phyloP scores from a whole-genome alignment of 768 basidiomycete species.

The Cubamyces lactineus region DNA sequence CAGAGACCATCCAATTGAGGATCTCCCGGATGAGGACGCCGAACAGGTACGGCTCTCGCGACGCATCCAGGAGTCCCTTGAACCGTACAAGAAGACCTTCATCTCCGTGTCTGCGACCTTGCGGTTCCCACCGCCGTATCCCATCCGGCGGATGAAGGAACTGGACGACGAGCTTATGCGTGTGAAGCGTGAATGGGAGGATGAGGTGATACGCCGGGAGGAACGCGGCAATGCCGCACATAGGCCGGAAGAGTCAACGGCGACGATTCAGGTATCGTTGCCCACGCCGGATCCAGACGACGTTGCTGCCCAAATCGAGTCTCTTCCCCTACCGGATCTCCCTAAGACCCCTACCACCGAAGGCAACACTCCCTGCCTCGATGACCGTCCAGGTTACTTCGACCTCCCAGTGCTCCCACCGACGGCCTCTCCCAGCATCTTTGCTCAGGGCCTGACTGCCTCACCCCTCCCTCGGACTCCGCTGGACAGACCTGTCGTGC shows the following conservation, averaged over 20 bases:
- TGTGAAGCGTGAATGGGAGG: conserved; percentile 81
- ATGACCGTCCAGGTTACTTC: conserved; percentile 48
- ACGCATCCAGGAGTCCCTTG: conserved; percentile 80
- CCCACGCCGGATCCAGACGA: conserved; percentile 42
- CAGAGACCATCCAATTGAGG: conserved; percentile 32
- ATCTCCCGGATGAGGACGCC: conserved; percentile 70
- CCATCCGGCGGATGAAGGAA: conserved; percentile 85
- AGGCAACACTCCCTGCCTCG: conserved; percentile 29
- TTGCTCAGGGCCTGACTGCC: conserved; percentile 34
- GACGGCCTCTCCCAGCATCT: conserved; percentile 33
- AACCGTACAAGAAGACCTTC: conserved; percentile 83
- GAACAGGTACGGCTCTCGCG: conserved; percentile 70
- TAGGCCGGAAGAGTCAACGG: conserved; percentile 46
- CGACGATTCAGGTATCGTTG: conserved; percentile 29
- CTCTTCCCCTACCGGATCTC: conserved; percentile 41
- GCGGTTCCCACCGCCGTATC: conserved; percentile 90
- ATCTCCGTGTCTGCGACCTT: conserved; percentile 94
- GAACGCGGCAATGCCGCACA: conserved; percentile 56
- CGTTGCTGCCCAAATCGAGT: conserved; percentile 71
- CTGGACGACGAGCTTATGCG: conserved; percentile 76
- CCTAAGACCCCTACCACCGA: conserved; percentile 45
- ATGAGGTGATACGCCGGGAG: conserved; percentile 79
- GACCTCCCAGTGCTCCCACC: conserved; percentile 38
- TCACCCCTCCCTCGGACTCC: conserved; percentile 40
- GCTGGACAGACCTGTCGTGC: conserved; percentile 43